Percentiles rank a stretch among this genome's conserved stretches.
Evolutionary conservation across 805 yeast genomes (phyloP).

Genomic region (Candida nitratophila): DNA sequence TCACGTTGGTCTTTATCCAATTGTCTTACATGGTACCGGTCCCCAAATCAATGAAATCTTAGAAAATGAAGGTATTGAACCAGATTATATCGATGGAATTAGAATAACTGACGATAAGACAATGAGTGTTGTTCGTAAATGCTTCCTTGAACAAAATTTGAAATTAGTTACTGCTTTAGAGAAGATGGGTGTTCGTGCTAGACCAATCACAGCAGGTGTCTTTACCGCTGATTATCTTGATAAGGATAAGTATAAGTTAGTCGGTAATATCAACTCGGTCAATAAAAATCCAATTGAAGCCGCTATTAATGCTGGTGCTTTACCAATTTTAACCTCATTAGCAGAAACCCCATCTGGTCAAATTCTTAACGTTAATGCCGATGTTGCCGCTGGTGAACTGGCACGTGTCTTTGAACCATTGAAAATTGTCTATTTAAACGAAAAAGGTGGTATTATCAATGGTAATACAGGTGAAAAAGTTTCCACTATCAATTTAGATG

Average conservation of each 20-base stretch:
- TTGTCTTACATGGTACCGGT: constrained; percentile 96
- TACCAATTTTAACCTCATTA: constrained; percentile 91
- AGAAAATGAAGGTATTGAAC: constrained; percentile 92
- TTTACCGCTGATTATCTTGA: constrained; percentile 90
- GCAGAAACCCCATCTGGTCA: constrained; percentile 98
- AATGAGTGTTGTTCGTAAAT: constrained; percentile 92
- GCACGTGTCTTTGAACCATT: constrained; percentile 96
- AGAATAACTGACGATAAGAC: constrained; percentile 92
- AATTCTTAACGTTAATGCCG: constrained; percentile 95
- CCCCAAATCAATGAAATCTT: constrained; percentile 95
- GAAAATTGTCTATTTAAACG: constrained; percentile 92
- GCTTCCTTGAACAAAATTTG: constrained; percentile 93
- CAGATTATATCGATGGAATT: constrained; percentile 93
- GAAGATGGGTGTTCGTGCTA: constrained; percentile 93
- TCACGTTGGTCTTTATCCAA: constrained; percentile 96
- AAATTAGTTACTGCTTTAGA: constrained; percentile 93
- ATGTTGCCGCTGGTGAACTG: constrained; percentile 97
- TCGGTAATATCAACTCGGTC: constrained; percentile 82
- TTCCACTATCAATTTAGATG: constrained; percentile 87
- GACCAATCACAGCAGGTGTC: constrained; percentile 98
- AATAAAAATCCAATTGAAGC: constrained; percentile 90
- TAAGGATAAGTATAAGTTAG: constrained; percentile 83
- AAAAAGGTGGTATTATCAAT: constrained; percentile 94
- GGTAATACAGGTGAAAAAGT: constrained; percentile 89
- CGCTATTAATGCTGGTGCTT: constrained; percentile 90